Evolutionary conservation across 106 monocot species (phyloP), one percentile per base, ranked within the genome.

Genomic region (Dioscorea zingiberensis): DNA sequence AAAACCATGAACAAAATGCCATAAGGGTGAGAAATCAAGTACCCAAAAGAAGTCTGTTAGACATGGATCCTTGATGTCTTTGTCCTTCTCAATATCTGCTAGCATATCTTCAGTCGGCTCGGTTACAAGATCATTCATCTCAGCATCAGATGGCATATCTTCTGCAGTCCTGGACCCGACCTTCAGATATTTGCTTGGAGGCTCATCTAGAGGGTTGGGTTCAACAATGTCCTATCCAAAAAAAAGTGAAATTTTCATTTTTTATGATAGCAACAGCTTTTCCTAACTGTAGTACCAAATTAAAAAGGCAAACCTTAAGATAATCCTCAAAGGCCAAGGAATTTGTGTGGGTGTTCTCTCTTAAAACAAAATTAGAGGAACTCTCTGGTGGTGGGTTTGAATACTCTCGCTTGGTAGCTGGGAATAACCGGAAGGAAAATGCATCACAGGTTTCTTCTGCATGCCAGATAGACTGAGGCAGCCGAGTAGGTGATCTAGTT

Each of bases 401-500:
- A 25, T 59, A 47, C 60, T 74, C 65, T 27, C 13, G 68, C 63
- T 64, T 73, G 21, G 25, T 8, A 60, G 66, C 26, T 22, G 69
- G 59, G 53, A 44, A 22, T 55, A 17, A 47, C 49, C 46, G 22
- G 76, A 97, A 98, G 25, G 89, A 88, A 60, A 98, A 93, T 30
- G 67, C 98, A 68, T 98, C 98, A 64, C 98, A 86, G 6, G 98
- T 93, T 76, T 98, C 98, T 69, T 98, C 98, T 21, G 77, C 86
- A 77, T 84, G 77, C 76, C 80, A 88, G 53, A 98, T 71, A 3
- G 70, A 17, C 17, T 69, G 75, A 45, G 85, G 64, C 7, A 69
- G 38, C 13, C 62, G 68, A 25, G 48, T 61, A 17, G 66, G 25
- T 44, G 69, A 21, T 27, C n/a, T 51, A 49, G 69, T 9, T 53